Evolutionary conservation across 768 basidiomycete genomes (phyloP).

Genomic region (Favolaschia claudopus): DNA sequence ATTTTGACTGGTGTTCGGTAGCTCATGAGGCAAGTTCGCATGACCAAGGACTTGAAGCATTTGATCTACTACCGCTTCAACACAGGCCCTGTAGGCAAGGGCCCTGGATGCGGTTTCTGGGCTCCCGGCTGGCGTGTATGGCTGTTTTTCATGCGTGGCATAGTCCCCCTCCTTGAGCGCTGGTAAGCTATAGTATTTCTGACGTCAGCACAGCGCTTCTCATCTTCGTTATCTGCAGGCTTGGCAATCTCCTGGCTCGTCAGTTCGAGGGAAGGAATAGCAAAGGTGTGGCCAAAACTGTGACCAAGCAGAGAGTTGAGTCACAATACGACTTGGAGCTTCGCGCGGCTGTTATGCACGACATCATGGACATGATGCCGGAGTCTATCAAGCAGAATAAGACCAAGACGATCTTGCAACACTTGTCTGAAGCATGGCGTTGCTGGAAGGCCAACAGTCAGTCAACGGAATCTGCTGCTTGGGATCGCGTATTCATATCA

Average conservation of each 20-base stretch:
- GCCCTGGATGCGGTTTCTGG: slow-evolving; percentile 99
- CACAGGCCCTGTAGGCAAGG: slow-evolving; percentile 99
- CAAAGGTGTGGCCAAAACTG: slow-evolving; percentile 96
- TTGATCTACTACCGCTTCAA: slow-evolving; percentile 99
- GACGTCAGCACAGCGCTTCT: neutral
- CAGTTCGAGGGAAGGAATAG: slow-evolving; percentile 99
- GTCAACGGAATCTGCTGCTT: slow-evolving; percentile 29
- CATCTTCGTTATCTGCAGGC: slow-evolving; percentile 46
- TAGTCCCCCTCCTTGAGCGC: slow-evolving; percentile 95
- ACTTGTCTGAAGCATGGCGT: slow-evolving; percentile 97
- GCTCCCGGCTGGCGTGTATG: slow-evolving; percentile 99
- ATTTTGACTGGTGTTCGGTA: slow-evolving; percentile 34
- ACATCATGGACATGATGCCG: slow-evolving; percentile 99
- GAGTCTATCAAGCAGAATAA: slow-evolving; percentile 99
- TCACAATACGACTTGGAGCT: slow-evolving; percentile 98
- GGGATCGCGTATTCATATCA: neutral
- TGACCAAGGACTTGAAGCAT: slow-evolving; percentile 99
- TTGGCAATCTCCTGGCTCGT: slow-evolving; percentile 95
- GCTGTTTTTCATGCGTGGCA: slow-evolving; percentile 99
- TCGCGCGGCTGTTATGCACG: slow-evolving; percentile 99
- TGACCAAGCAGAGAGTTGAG: slow-evolving; percentile 99
- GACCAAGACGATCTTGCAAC: slow-evolving; percentile 98
- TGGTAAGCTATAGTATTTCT: slow-evolving; percentile 73
- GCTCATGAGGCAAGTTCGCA: slow-evolving; percentile 99
- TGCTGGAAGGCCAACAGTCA: slow-evolving; percentile 94